Evolutionary conservation across 1,139 yeast genomes (phyloP), one percentile per base, ranked within the genome.

Genomic region (Suhomyces bokatorum): DNA sequence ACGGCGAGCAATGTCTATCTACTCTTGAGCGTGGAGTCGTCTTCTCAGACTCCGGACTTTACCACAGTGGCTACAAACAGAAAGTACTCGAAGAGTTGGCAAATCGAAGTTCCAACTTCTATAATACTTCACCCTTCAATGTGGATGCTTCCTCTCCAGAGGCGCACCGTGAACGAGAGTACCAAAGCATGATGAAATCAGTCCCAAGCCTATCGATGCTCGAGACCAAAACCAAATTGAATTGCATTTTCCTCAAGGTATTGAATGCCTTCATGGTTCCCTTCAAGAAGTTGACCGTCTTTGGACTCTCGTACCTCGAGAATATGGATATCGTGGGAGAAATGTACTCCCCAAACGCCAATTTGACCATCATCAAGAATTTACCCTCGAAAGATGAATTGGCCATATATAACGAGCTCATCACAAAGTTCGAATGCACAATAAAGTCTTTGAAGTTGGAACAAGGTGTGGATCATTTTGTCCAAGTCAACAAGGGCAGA

Each of bases 361-460:
- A 58, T 37, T 43, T 42, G 6, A 44, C 50, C 2, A 29, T 64
- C 7, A 36, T 64, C 11, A 50, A 53, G 1, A 50, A 56, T 2
- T 52, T 74, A 13, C 77, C 78, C 0, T 41, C 48, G 3, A 57
- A 54, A 39, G 53, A 52, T 11, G 76, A 71, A 30, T 66, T 75
- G 0, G 69, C 64, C 42, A 51, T 55, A 11, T 69, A 69, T 39
- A 55, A 54, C 33, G 52, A 50, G 11, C 57, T 73, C 8, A 58
- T 73, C 2, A 64, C 62, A 0, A 60, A 64, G 20, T 73, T 72
- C 47, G 73, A 71, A 12, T 28, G 44, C 2, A 52, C 62, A 1
- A 40, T 68, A 2, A 57, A 54, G 35, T 50, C 53, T 16, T 47
- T 69, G 22, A 62, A 59, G 29, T 37, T 53, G 28, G 43, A 51